Percentiles rank a stretch among this genome's conserved stretches.
These are phyloP conservation scores for Clausena lansium DNA, from an alignment of 345 rosid species.

Conservation along the genomic window DNA sequence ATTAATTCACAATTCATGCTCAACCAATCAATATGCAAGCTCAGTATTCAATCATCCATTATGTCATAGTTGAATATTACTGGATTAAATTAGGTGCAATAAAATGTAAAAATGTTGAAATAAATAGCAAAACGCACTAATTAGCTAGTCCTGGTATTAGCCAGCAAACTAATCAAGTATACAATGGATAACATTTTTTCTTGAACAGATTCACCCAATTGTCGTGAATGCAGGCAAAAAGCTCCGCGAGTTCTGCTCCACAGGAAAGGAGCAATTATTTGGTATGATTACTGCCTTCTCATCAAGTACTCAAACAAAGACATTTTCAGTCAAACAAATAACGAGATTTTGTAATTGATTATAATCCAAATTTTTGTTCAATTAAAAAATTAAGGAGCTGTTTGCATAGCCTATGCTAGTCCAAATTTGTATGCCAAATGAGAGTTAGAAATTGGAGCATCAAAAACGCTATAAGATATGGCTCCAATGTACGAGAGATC, in stretches of 20 bases:
- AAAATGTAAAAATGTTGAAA: neutral
- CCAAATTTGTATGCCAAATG: neutral
- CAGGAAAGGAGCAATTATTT: conserved; percentile 9
- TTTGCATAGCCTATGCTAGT: neutral
- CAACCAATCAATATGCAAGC: neutral
- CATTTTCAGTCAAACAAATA: neutral
- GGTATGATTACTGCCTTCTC: conserved; percentile 15
- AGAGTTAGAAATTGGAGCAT: neutral
- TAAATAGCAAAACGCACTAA: neutral
- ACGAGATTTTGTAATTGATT: neutral
- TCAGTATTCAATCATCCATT: neutral
- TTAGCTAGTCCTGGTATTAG: neutral
- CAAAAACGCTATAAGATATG: neutral
- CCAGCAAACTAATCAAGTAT: neutral
- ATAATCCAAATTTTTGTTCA: neutral
- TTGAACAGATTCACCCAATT: neutral
- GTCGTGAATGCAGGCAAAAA: neutral
- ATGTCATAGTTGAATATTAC: neutral
- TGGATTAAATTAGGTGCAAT: neutral
- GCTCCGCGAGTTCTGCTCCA: neutral
- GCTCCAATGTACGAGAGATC: conserved; percentile 16
- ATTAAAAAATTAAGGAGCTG: neutral
- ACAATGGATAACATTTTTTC: neutral
- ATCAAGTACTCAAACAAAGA: conserved; percentile 8
- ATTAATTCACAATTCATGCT: neutral